Evolutionary conservation across 371 early-diverging fungal genomes (phyloP), one percentile per base, ranked within the genome.

Genomic region (Capillidium heterosporum): DNA sequence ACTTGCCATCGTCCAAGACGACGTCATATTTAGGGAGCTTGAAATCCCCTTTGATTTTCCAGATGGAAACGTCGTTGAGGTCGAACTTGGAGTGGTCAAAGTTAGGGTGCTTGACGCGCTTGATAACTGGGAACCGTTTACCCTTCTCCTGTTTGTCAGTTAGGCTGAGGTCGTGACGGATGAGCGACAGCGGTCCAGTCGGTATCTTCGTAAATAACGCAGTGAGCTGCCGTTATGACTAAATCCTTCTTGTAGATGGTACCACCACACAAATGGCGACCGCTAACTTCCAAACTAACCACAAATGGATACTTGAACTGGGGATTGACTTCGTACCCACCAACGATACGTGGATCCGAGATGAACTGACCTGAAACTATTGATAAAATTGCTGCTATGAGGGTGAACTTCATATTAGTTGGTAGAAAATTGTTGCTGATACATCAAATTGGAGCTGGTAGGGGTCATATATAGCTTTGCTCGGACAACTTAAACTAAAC

Each of bases 151-250:
- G 27, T n/a, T 19, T 2, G 1, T n/a, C 47, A 4, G 43, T 15
- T 2, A 24, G 10, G 8, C 7, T 4, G 13, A 27, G 15, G 32
- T 56, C 32, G 32, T 56, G 56, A 29, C 56, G 56, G 32, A 39
- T 56, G 56, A n/a, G 44, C 17, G 13, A 17, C 21, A 11, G 29
- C 46, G 11, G 23, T 32, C 44, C 29, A 42, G 29, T 42, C 19
- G 19, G 17, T 11, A 7, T 15, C n/a, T 21, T 15, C 31, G 5
- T 31, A n/a, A 44, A 44, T n/a, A 19, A 44, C 46, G 19, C 46
- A 56, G 24, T 46, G 46, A 19, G 46, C 46, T 26, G 56, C 56
- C 13, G 56, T 56, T 3, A 56, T 27, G 7, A 56, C 24, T 19
- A 17, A 19, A 8, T 43, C n/a, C 1, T 28, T 11, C 1, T 44